Percentiles rank a stretch among this genome's conserved stretches.
Conservation (phyloP, 306 rosid species). For the Prosopis cineraria region DNA sequence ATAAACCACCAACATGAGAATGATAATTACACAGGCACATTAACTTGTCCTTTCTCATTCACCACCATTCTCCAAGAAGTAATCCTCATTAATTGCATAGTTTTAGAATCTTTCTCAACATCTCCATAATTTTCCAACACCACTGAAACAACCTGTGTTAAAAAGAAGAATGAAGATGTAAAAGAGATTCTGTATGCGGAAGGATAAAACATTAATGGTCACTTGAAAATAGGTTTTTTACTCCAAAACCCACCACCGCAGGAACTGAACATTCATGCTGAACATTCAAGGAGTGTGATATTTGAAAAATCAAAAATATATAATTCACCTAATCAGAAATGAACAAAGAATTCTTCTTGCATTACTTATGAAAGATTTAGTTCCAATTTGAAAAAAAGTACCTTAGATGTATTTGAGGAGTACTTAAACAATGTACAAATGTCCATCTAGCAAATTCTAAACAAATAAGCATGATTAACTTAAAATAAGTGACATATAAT, state of each 20-base stretch:
- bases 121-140: conserved; percentile 68
- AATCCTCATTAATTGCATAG: conserved; percentile 40
- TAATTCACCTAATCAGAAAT: not conserved
- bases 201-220: conserved; percentile 14
- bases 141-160: conserved; percentile 61
- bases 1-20: conserved; percentile 31
- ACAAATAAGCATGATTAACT: not conserved
- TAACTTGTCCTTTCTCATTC: conserved; percentile 62
- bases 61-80: conserved; percentile 57
- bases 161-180: conserved; percentile 35
- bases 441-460: not conserved
- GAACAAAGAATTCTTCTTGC: not conserved
- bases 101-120: conserved; percentile 35
- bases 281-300: not conserved
- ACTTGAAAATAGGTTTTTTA: conserved; percentile 13
- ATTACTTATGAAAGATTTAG: conserved; percentile 15
- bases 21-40: conserved; percentile 49
- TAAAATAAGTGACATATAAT: conserved; percentile 14
- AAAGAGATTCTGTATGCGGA: conserved; percentile 6
- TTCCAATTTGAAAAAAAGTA: conserved; percentile 29
- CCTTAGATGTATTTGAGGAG: conserved; percentile 18
- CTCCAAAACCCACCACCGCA: conserved; percentile 4
- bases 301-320: not conserved
- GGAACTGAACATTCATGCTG: conserved; percentile 10
- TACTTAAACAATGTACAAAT: conserved; percentile 4